Evolutionary conservation across 192 early-diverging fungal species (phyloP), one percentile per base, ranked within the genome.

Genomic region (Coemansia asiatica): DNA sequence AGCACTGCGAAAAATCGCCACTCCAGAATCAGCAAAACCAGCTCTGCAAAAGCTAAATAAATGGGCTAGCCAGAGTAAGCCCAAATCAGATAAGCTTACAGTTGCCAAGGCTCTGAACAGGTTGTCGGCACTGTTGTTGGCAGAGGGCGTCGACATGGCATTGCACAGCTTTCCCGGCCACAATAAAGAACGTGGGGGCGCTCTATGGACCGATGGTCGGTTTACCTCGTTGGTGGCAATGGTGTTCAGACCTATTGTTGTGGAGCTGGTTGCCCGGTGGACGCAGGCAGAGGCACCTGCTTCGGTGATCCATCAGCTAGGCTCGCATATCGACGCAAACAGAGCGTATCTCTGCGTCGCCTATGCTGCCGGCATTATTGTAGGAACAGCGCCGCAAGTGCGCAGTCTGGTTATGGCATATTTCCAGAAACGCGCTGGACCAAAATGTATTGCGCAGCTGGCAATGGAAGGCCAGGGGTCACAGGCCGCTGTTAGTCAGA

Each of bases 261-360:
- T 95, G 23, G 95, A 97, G 60, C 81, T 97, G 28, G 84, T 86
- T 0, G 89, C 90, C 16, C 87, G 95, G 49, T 93, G 91, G 92
- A 82, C 82, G 16, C 59, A 72, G 10, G 63, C 80, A n/a, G 81
- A 70, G 23, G 73, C 81, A 25, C 81, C 68, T 2, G 76, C 63
- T 25, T 29, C 63, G 1, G 66, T 76, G 33, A 68, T 81, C 61
- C 67, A 47, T 50, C 67, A 66, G 1, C 38, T 71, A 26, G 33
- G 56, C 0, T 26, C 56, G 4, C 60, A 56, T 28, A 46, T 44
- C 13, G 9, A 33, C 0, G 21, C 21, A 57, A 79, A 59, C 35
- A 61, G 38, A 64, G 84, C 67, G 75, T 84, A 67, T 66, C 66
- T 63, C 19, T 60, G 62, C 15, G 69, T 84, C 5, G 80, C 83